These are phyloP conservation scores for Plasmodium sp. DNA, from an alignment of 169 alveolate genomes.

Conservation along the genomic window DNA sequence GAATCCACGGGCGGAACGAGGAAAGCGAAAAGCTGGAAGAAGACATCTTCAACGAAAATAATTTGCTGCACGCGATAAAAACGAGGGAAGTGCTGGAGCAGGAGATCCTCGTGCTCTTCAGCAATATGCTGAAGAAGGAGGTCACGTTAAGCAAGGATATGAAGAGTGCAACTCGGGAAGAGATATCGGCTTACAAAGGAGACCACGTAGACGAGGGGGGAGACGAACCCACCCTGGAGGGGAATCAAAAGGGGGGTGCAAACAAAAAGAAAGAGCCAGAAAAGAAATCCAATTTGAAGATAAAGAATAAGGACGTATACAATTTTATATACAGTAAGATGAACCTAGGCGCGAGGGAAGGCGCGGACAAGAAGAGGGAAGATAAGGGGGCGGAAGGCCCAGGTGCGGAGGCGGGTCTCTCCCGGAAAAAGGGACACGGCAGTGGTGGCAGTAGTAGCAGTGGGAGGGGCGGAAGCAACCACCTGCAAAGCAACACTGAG, in stretches of 20 bases:
- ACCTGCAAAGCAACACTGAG: background rate
- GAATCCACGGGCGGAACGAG: background rate
- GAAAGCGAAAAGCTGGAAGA: conserved; percentile 13
- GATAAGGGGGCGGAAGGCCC: background rate
- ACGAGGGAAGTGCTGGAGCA: conserved; percentile 52
- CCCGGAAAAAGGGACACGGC: background rate
- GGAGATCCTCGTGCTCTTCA: conserved; percentile 32
- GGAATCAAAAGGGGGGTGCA: background rate
- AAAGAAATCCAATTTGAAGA: conserved; percentile 11
- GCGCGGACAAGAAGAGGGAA: background rate
- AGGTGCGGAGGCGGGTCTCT: background rate
- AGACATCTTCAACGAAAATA: conserved; percentile 54
- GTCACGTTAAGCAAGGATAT: conserved; percentile 17
- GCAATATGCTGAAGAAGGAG: conserved; percentile 58
- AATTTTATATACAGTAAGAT: conserved; percentile 41
- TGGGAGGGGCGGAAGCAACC: background rate
- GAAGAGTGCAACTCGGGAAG: background rate
- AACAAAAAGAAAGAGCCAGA: background rate
- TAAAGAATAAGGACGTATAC: conserved; percentile 32
- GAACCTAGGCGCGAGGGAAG: background rate
- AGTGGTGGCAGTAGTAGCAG: background rate
- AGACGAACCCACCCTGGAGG: background rate
- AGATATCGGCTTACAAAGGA: background rate
- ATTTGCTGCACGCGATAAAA: conserved; percentile 24
- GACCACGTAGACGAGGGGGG: background rate